Evolutionary conservation across 2,329 filamentous ascomycete genomes (phyloP), one percentile per base, ranked within the genome.

Genomic region (Fusarium xylarioides): DNA sequence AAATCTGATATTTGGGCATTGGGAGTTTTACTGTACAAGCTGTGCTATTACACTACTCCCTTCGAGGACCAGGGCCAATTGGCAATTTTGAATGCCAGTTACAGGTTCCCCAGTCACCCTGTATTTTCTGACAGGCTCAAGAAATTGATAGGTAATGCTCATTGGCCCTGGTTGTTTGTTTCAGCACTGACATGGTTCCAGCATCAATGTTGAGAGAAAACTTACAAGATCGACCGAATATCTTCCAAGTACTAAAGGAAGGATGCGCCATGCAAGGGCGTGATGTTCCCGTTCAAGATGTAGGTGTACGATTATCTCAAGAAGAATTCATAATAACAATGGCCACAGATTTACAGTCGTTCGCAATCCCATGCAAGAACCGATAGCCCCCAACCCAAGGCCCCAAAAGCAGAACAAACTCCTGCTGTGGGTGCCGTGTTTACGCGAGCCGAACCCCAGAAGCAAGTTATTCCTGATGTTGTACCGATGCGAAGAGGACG

Each of bases 1-100:
- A 99, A 99, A 85, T 97, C 95, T 54, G 96, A 99, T 82, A 98
- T 99, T 35, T 99, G 95, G 96, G 96, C 96, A 2, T 84, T 99
- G 69, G 96, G 96, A 10, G 96, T 99, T 46, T 85, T 99, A 66
- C 84, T 99, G 61, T 99, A 99, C 86, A 99, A 99, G 86, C 87
- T 99, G 70, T 99, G 96, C 85, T 99, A 98, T 83, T 99, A 99
- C 83, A 99, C 96, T 4, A 99, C 96, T 11, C 96, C 96, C 2
- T 99, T 99, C 78, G 96, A 99, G 83, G 95, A 98, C 73, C 95
- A 97, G 79, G 96, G 96, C 32, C 95, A 98, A 84, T 93, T 98
- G 85, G 96, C 96, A 18, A 99, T 99, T 73, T 85, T 99, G 69
- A 98, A 98, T 80, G 96, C 96, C 56, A 97, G 91, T 81, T 98